phyloP scores from a whole-genome alignment of 192 early-diverging fungal species.

The Phlyctochytrium arcticum region DNA sequence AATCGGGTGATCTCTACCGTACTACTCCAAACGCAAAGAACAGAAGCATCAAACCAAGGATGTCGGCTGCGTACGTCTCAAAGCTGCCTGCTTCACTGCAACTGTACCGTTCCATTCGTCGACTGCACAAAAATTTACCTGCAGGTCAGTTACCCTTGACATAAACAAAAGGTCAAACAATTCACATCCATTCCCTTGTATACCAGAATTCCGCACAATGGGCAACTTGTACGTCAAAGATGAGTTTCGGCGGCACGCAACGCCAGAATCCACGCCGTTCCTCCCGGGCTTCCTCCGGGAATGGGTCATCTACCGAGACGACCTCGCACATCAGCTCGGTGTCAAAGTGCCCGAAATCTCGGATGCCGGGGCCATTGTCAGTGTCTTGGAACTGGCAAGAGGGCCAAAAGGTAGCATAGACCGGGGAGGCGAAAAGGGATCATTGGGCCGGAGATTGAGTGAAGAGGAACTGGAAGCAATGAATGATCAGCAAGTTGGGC shows the following conservation, averaged over 20 bases:
- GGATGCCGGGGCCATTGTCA: no score
- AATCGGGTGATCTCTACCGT: no score
- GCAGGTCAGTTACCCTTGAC: slow-evolving; percentile 24
- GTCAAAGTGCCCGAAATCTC: background rate
- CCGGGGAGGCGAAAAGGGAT: background rate
- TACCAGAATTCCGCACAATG: slow-evolving; percentile 8
- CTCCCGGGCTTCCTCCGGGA: slow-evolving; percentile 11
- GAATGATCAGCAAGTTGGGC: slow-evolving; percentile 18
- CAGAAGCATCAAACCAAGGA: no score
- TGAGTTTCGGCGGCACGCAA: slow-evolving; percentile 24
- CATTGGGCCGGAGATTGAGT: slow-evolving; percentile 9
- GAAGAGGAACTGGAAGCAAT: slow-evolving; percentile 2
- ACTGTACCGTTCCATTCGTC: slow-evolving; percentile 24
- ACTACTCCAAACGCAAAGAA: no score
- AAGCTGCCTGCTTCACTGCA: no score
- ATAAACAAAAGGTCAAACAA: background rate
- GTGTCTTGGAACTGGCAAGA: background rate
- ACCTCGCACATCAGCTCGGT: background rate
- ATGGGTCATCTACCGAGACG: slow-evolving; percentile 19
- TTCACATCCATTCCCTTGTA: background rate
- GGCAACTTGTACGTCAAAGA: slow-evolving; percentile 25
- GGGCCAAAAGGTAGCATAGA: background rate
- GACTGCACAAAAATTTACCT: slow-evolving; percentile 23
- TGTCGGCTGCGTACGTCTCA: no score
- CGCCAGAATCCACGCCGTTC: slow-evolving; percentile 22